Evolutionary conservation across 768 basidiomycete species (phyloP), one percentile per base, ranked within the genome.

Genomic region (Mycena capillaripes): DNA sequence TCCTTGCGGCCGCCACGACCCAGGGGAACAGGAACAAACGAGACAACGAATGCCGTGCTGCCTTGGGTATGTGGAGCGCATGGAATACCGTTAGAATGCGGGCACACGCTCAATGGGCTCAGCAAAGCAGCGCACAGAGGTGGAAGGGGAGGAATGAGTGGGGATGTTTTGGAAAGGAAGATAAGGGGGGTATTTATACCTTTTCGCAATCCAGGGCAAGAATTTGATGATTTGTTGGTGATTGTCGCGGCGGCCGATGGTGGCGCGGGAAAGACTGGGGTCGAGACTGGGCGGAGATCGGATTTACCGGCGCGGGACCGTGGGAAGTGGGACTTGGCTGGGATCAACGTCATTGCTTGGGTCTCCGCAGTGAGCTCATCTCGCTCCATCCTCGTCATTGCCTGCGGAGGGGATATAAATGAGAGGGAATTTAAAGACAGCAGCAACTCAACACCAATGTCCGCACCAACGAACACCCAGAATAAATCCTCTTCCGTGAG

Each of bases 1-100:
- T 81, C 81, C 82, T 81, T 83, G 82, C 81, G 82, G 82, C 82
- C 82, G 82, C 82, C 82, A 83, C 80, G 80, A 82, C 82, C 63
- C 80, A 79, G 76, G 71, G 62, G 67, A 61, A 60, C 72, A 60
- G 44, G 57, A 42, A 48, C 76, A 78, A 75, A 79, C 74, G 79
- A 76, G 66, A 71, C 7, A 34, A 52, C 48, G 66, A 50, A 63
- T 38, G 60, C 36, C 25, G 61, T 10, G 66, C 53, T 19, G 46
- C 46, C 55, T 38, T 58, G 66, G 29, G 71, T 72, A 59, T 58
- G 71, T 80, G 79, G 78, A 67, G 77, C 72, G 66, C 79, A 76
- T 78, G 78, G 76, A 72, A 67, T 73, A 66, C 75, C 77, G 77
- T 68, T 72, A 34, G 44, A 79, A 67, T 12, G 1, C 3, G 16